A percentile compares a stretch with the other conserved stretches of the same genome.
Conservation (phyloP, 768 basidiomycete genomes). For the Podaxis rugospora region DNA sequence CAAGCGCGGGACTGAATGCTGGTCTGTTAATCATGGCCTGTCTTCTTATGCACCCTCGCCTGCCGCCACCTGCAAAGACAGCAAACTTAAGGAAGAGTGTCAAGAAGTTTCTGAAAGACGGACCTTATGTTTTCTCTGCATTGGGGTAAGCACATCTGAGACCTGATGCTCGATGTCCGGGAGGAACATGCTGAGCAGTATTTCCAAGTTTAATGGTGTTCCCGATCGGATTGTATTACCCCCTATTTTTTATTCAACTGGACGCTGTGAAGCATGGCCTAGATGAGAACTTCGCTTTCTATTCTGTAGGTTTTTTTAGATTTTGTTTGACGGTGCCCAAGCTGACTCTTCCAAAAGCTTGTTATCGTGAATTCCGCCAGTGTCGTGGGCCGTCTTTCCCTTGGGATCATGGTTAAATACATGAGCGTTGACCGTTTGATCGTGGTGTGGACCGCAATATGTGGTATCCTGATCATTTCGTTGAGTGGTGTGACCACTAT, state of each 20-base stretch:
- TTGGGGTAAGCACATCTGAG: conserved; percentile 6
- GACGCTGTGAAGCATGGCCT: conserved; percentile 29
- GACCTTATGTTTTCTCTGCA: conserved; percentile 3
- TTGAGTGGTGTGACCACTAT: conserved; percentile 29
- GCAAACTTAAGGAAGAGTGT: conserved; percentile 2
- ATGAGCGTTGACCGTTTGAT: conserved; percentile 16
- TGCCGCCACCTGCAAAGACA: conserved; percentile 5
- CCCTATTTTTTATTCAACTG: conserved; percentile 38
- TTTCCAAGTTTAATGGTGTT: conserved; percentile 18
- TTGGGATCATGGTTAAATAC: conserved; percentile 12
- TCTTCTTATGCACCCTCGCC: conserved; percentile 8
- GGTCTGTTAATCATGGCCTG: conserved; percentile 14
- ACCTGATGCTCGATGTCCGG: not conserved
- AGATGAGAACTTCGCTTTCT: conserved; percentile 31
- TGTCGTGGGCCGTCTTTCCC: conserved; percentile 18
- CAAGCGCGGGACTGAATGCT: conserved; percentile 16
- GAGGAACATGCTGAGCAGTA: not conserved
- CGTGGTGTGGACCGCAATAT: conserved; percentile 10
- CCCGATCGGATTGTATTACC: conserved; percentile 25
- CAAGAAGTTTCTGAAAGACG: conserved; percentile 3
- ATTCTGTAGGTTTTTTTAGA: conserved; percentile 25
- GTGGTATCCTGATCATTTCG: conserved; percentile 25
- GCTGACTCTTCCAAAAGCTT: conserved; percentile 12
- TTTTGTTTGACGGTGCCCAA: not conserved
- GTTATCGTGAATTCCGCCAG: conserved; percentile 18